These are phyloP conservation scores for Acanthamoeba sp. DNA, from an alignment of 208 protist genomes.

Conservation along the genomic window DNA sequence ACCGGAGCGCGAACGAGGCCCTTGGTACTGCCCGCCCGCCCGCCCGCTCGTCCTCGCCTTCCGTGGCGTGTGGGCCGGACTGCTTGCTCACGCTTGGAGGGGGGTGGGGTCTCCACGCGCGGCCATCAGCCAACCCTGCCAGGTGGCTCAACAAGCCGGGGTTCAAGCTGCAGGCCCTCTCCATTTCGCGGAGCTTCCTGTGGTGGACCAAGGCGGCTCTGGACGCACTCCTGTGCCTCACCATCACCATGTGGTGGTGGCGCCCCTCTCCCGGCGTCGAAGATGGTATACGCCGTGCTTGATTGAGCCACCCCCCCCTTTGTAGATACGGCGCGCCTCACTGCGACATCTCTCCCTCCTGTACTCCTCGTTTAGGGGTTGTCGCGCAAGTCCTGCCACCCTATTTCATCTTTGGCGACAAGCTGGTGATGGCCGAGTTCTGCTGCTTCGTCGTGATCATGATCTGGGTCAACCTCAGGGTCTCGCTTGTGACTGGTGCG, in stretches of 20 bases:
- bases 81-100: too few relatives aligned
- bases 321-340: too few relatives aligned
- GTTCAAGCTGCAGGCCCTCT: constrained; percentile 60
- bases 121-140: constrained; percentile 4
- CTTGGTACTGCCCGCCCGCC: background rate
- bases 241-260: constrained; percentile 74
- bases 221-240: constrained; percentile 49
- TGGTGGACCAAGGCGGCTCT: constrained; percentile 58
- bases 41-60: too few relatives aligned
- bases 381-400: background rate
- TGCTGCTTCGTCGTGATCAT: constrained; percentile 73
- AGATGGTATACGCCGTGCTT: background rate
- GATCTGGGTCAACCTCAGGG: constrained; percentile 75
- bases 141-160: constrained; percentile 68
- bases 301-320: background rate
- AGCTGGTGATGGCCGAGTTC: constrained; percentile 67
- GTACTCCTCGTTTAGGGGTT: background rate
- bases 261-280: background rate
- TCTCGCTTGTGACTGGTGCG: constrained; percentile 43
- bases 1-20: constrained; percentile 9
- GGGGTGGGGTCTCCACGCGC: too few relatives aligned
- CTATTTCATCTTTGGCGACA: constrained; percentile 66
- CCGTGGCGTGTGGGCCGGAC: too few relatives aligned
- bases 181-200: constrained; percentile 13
- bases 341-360: background rate